phyloP scores from a whole-genome alignment of 2,329 filamentous ascomycete genomes.

The Paecilomyces sp. region DNA sequence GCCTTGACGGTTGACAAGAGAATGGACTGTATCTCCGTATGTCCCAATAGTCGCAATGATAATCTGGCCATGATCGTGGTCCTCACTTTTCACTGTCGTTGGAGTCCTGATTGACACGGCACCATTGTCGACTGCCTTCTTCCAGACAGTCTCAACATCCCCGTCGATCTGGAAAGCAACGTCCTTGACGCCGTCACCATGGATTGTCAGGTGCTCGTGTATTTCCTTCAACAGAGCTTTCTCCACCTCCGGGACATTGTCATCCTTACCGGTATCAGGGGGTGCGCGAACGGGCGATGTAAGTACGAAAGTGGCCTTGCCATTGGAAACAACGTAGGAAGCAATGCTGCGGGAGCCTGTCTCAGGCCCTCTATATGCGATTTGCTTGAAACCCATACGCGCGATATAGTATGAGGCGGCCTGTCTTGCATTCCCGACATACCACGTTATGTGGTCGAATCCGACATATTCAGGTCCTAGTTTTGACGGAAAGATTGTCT shows the following conservation, averaged over 20 bases:
- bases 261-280: constrained; percentile 42
- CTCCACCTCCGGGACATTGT: constrained; percentile 56
- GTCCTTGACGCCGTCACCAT: constrained; percentile 88
- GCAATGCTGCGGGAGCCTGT: constrained; percentile 73
- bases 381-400: constrained; percentile 70
- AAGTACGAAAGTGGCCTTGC: constrained; percentile 72
- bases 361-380: constrained; percentile 80
- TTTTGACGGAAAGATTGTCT: constrained; percentile 13
- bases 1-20: constrained; percentile 61
- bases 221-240: constrained; percentile 60
- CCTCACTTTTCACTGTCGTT: constrained; percentile 44
- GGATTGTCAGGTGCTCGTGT: constrained; percentile 69
- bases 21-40: constrained; percentile 86
- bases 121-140: constrained; percentile 60
- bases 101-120: constrained; percentile 60
- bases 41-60: constrained; percentile 69
- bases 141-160: constrained; percentile 67
- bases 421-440: constrained; percentile 90
- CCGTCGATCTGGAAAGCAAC: constrained; percentile 79
- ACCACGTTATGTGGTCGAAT: constrained; percentile 88
- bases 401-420: constrained; percentile 77
- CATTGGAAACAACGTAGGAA: constrained; percentile 74
- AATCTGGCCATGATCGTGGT: constrained; percentile 51
- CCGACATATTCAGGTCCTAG: constrained; percentile 36
- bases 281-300: constrained; percentile 66